Evolutionary conservation across 1,284 basidiomycete genomes (phyloP).

Genomic region (Cronartium quercuum): DNA sequence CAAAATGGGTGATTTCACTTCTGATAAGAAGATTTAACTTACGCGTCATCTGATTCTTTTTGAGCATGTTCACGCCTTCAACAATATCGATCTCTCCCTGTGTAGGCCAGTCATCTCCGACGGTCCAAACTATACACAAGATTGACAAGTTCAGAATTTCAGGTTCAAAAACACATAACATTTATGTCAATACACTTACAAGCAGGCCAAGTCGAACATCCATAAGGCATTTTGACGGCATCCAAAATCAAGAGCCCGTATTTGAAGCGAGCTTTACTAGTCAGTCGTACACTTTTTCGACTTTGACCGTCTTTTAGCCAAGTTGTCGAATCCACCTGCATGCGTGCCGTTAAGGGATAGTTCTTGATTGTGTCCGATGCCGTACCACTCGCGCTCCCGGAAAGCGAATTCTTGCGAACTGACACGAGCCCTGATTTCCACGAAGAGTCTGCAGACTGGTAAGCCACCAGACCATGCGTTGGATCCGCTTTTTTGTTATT

Average conservation of each 20-base stretch:
- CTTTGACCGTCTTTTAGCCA: slow-evolving; percentile 19
- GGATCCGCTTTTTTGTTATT: slow-evolving; percentile 39
- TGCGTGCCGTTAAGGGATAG: slow-evolving; percentile 10
- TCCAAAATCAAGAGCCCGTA: slow-evolving; percentile 73
- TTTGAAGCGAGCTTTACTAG: slow-evolving; percentile 60
- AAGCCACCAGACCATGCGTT: slow-evolving; percentile 27
- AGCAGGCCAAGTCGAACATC: slow-evolving; percentile 75
- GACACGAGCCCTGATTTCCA: slow-evolving; percentile 33
- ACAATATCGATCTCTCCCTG: slow-evolving; percentile 67
- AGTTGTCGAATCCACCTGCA: slow-evolving; percentile 32
- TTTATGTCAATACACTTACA: slow-evolving; percentile 45
- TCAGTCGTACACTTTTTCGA: slow-evolving; percentile 61
- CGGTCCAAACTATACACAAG: slow-evolving; percentile 51
- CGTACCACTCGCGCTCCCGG: neutral
- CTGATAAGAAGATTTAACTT: no score
- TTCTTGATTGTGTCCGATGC: neutral
- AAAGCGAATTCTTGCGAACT: slow-evolving; percentile 1
- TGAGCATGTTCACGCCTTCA: slow-evolving; percentile 52
- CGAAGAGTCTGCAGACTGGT: slow-evolving; percentile 20
- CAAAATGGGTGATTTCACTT: no score
- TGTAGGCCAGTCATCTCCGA: slow-evolving; percentile 65
- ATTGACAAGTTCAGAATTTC: neutral
- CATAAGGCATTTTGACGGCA: slow-evolving; percentile 66
- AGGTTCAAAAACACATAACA: neutral
- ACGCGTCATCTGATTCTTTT: slow-evolving; percentile 61